Conservation (phyloP, 305 asterid genomes). For the Fraxinus platypoda region DNA sequence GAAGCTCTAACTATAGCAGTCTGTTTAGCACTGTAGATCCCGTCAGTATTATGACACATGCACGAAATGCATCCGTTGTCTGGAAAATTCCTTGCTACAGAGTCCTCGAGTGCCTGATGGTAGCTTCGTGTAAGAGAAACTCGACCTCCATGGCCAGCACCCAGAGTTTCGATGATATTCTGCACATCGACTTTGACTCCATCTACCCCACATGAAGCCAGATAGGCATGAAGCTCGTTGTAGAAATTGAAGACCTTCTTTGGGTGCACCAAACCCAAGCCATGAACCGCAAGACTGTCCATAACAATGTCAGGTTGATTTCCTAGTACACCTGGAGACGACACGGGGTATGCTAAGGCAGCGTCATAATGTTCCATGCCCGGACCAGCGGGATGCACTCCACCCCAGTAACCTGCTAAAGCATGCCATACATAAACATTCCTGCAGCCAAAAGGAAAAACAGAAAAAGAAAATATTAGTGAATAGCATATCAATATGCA, state of each 20-base stretch:
- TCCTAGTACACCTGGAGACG: conserved; percentile 70
- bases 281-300: conserved; percentile 71
- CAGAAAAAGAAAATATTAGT: background rate
- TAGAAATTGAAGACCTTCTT: conserved; percentile 62
- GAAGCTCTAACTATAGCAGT: conserved; percentile 80
- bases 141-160: conserved; percentile 76
- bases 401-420: conserved; percentile 86
- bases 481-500: background rate
- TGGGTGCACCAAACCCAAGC: conserved; percentile 75
- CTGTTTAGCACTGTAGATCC: conserved; percentile 62
- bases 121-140: conserved; percentile 59
- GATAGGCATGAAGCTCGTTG: conserved; percentile 76
- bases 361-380: conserved; percentile 69
- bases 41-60: conserved; percentile 72
- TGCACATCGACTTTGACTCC: conserved; percentile 89
- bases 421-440: conserved; percentile 79
- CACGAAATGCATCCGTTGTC: conserved; percentile 82
- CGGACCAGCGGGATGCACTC: conserved; percentile 61
- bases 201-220: conserved; percentile 67
- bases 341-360: conserved; percentile 59
- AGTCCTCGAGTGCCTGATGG: conserved; percentile 72
- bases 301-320: conserved; percentile 72
- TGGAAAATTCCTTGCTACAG: conserved; percentile 60
- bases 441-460: conserved; percentile 23
- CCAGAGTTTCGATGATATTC: conserved; percentile 73